phyloP scores from a whole-genome alignment of 202 grass and related monocot genomes.

The Dendrocalamus latiflorus region DNA sequence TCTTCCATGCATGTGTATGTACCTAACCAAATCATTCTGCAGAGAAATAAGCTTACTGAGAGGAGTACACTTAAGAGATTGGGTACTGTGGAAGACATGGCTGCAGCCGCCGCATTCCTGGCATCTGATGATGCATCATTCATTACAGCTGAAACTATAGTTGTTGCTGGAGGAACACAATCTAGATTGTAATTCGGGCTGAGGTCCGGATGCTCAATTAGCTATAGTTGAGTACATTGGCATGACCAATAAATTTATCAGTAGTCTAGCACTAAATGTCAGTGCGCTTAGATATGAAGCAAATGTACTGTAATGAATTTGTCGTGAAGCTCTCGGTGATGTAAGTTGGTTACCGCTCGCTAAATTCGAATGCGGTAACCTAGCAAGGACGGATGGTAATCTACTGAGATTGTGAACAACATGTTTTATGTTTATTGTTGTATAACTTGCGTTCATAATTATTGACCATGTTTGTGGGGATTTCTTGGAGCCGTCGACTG shows the following conservation, averaged over 20 bases:
- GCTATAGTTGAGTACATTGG: background rate
- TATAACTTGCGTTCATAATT: background rate
- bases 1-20: constrained; percentile 17
- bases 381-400: background rate
- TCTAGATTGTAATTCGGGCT: constrained; percentile 59
- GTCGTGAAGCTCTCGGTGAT: background rate
- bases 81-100: constrained; percentile 79
- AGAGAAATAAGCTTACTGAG: constrained; percentile 59
- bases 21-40: constrained; percentile 33
- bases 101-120: constrained; percentile 60
- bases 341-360: background rate
- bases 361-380: background rate
- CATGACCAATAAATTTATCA: background rate
- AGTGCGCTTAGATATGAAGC: background rate
- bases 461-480: background rate
- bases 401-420: background rate
- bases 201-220: background rate
- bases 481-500: background rate
- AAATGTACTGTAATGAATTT: constrained; percentile 17
- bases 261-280: background rate
- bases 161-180: constrained; percentile 73
- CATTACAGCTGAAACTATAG: constrained; percentile 90
- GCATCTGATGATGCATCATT: constrained; percentile 83
- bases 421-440: background rate
- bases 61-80: constrained; percentile 63